phyloP scores from a whole-genome alignment of 495 filamentous ascomycete species.

The Trichoderma virens region DNA sequence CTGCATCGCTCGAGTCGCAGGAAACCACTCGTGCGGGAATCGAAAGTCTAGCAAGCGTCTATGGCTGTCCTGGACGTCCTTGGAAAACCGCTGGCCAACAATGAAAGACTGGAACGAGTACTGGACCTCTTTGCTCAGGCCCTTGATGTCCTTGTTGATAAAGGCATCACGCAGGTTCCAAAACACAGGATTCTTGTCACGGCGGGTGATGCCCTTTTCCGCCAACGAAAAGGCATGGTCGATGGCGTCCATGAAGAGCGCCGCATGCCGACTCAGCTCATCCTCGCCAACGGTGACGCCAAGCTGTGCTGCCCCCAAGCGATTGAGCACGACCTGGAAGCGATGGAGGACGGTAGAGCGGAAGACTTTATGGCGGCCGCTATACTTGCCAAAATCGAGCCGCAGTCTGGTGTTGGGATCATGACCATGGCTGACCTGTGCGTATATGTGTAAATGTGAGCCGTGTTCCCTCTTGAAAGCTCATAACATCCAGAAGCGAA shows the following conservation, averaged over 20 bases:
- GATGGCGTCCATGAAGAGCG: slow-evolving; percentile 30
- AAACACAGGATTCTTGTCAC: slow-evolving; percentile 40
- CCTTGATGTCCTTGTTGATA: slow-evolving; percentile 36
- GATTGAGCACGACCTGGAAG: not conserved
- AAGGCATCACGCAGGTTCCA: slow-evolving; percentile 51
- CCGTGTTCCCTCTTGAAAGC: not conserved
- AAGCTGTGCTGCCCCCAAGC: not conserved
- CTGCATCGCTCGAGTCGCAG: slow-evolving; percentile 65
- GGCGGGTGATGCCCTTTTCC: slow-evolving; percentile 21
- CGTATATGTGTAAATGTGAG: not conserved
- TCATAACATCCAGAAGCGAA: not conserved
- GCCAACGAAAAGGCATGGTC: slow-evolving; percentile 29
- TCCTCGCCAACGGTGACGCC: not conserved
- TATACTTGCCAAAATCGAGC: not conserved
- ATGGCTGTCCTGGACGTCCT: slow-evolving; percentile 17
- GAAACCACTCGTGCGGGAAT: slow-evolving; percentile 87
- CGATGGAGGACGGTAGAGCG: not conserved
- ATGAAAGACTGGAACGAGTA: slow-evolving; percentile 52
- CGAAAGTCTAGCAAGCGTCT: slow-evolving; percentile 65
- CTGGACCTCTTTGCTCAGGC: slow-evolving; percentile 48
- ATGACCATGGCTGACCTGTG: slow-evolving; percentile 1
- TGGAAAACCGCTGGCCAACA: slow-evolving; percentile 26
- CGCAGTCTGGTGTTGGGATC: slow-evolving; percentile 7
- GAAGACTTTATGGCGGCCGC: slow-evolving; percentile 1
- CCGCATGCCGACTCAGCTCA: slow-evolving; percentile 21